Percentiles rank a stretch among this genome's conserved stretches.
Conservation (phyloP, 2,329 filamentous ascomycete species). For the Fusarium musae region DNA sequence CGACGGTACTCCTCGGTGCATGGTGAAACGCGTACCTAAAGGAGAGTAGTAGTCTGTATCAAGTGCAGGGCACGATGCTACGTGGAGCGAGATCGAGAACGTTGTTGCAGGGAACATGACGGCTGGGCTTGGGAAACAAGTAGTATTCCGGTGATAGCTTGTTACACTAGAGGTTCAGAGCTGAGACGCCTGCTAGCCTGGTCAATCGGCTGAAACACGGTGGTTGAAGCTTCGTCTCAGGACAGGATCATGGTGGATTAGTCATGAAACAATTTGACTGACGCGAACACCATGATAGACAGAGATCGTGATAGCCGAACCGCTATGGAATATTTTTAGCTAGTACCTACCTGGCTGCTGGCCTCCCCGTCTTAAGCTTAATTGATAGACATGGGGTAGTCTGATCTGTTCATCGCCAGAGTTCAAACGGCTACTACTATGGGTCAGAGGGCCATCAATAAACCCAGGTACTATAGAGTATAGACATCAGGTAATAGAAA, state of each 20-base stretch:
- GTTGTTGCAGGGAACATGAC: slow-evolving; percentile 12
- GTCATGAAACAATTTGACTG: slow-evolving; percentile 2
- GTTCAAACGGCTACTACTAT: neutral
- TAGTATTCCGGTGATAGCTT: slow-evolving; percentile 13
- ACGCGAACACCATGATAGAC: neutral
- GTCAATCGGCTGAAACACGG: slow-evolving; percentile 41
- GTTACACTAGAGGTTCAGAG: slow-evolving; percentile 22
- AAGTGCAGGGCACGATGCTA: slow-evolving; percentile 25
- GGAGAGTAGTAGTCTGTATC: slow-evolving; percentile 16
- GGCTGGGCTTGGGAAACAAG: slow-evolving; percentile 13
- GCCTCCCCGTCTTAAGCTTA: neutral
- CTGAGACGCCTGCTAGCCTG: slow-evolving; percentile 33
- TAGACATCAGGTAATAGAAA: slow-evolving; percentile 10
- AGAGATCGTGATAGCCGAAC: neutral
- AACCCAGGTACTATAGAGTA: neutral
- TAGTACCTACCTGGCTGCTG: neutral
- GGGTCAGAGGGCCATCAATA: neutral
- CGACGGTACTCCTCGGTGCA: slow-evolving; percentile 6
- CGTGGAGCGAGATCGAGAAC: slow-evolving; percentile 25
- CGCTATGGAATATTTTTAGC: neutral
- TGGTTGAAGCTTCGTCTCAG: slow-evolving; percentile 29
- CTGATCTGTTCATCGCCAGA: neutral
- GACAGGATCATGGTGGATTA: slow-evolving; percentile 5
- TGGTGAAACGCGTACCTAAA: slow-evolving; percentile 28
- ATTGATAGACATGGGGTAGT: neutral